Base-by-base conservation (phyloP, 164 flowering plant genomes). In the Akebia trifoliata region DNA sequence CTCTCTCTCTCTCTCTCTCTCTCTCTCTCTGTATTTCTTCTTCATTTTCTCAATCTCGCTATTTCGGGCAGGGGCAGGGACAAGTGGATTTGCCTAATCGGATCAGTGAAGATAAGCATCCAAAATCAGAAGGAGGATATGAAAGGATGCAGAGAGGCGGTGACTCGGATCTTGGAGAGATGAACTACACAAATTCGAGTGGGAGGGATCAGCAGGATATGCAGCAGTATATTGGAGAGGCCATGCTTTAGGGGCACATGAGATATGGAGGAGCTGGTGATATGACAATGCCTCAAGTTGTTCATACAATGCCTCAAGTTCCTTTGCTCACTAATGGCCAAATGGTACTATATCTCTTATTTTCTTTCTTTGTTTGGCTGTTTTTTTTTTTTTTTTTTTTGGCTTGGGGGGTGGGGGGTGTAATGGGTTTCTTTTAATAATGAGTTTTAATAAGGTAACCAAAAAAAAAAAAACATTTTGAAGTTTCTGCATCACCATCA, bases 91-190 rank as follows among this genome's bases (percentile, higher is more conserved):
- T n/a, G n/a, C n/a, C n/a, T n/a, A n/a, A n/a, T n/a, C n/a, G n/a
- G n/a, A n/a, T n/a, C n/a, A n/a, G n/a, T n/a, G n/a, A n/a, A n/a
- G n/a, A n/a, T n/a, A n/a, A n/a, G n/a, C n/a, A n/a, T n/a, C n/a
- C n/a, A n/a, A n/a, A n/a, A n/a, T n/a, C n/a, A n/a, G n/a, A n/a
- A n/a, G n/a, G n/a, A n/a, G n/a, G n/a, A n/a, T n/a, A n/a, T n/a
- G n/a, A n/a, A n/a, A n/a, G n/a, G n/a, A n/a, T n/a, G n/a, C n/a
- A n/a, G n/a, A n/a, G n/a, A n/a, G n/a, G n/a, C n/a, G n/a, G n/a
- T n/a, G n/a, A n/a, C n/a, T n/a, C n/a, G n/a, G 84, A 65, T 84
- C 79, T 20, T 72, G 67, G 2, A 84, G 87, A 0, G 84, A 82
- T 55, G 87, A 82, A 25, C 84, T 79, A 51, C 84, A 82, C 80